A percentile compares a stretch with the other conserved stretches of the same genome.
phyloP scores from a whole-genome alignment of 1,284 basidiomycete genomes.

The Ganoderma boninense region DNA sequence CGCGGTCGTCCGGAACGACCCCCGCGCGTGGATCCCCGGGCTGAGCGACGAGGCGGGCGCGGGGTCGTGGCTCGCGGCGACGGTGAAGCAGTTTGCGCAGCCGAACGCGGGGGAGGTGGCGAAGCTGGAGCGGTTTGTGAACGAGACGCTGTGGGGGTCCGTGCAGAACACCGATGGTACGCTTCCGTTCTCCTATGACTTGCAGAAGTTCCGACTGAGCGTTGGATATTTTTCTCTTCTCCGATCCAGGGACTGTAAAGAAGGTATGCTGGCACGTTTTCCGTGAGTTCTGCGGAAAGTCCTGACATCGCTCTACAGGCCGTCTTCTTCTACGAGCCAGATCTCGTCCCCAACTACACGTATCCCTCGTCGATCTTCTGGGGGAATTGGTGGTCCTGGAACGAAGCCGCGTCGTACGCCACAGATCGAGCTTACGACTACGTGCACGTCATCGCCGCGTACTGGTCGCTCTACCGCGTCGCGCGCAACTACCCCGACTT shows the following conservation, averaged over 20 bases:
- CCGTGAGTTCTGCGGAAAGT: too few species aligned
- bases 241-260: conserved; percentile 54
- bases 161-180: conserved; percentile 60
- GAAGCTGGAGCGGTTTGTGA: conserved; percentile 61
- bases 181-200: conserved; percentile 17
- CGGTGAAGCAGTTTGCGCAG: conserved; percentile 64
- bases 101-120: conserved; percentile 60
- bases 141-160: conserved; percentile 57
- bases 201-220: not conserved
- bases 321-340: conserved; percentile 62
- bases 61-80: conserved; percentile 63
- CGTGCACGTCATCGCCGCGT: conserved; percentile 63
- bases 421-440: conserved; percentile 68
- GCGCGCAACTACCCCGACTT: conserved; percentile 64
- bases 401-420: conserved; percentile 56
- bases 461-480: conserved; percentile 67
- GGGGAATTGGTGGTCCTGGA: conserved; percentile 69
- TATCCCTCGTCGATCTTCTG: conserved; percentile 61
- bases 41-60: conserved; percentile 68
- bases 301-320: conserved; percentile 42
- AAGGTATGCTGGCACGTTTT: conserved; percentile 45
- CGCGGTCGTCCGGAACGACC: conserved; percentile 54
- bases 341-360: conserved; percentile 52
- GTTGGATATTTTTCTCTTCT: too few species aligned
- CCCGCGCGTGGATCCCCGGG: conserved; percentile 64